Evolutionary conservation across 2,329 filamentous ascomycete genomes (phyloP).

Genomic region (Seiridium unicorne): DNA sequence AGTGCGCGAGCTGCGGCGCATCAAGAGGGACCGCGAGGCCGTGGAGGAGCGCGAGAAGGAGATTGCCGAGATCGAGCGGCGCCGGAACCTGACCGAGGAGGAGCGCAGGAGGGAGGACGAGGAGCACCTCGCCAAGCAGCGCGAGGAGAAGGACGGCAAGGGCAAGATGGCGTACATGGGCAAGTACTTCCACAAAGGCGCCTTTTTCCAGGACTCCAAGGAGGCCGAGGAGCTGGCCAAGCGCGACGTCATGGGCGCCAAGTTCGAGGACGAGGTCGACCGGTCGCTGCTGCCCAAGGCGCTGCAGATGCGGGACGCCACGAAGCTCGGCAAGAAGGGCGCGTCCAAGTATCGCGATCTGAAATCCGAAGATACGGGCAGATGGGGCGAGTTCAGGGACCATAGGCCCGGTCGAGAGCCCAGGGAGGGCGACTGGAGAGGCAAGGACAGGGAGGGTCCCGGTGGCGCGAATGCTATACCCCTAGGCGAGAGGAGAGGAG

Average conservation of each 20-base stretch:
- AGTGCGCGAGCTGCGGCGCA: conserved; percentile 82
- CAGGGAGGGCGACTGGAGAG: conserved; percentile 52
- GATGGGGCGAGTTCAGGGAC: conserved; percentile 70
- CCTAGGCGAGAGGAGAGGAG: conserved; percentile 58
- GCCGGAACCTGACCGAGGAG: conserved; percentile 81
- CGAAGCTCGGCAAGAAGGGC: conserved; percentile 88
- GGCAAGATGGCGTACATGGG: conserved; percentile 90
- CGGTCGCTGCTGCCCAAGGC: conserved; percentile 84
- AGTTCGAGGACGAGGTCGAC: conserved; percentile 83
- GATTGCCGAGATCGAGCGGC: conserved; percentile 82
- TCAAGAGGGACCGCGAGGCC: conserved; percentile 81
- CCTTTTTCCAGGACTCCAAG: conserved; percentile 86
- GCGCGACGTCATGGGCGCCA: conserved; percentile 81
- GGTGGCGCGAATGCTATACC: conserved; percentile 70
- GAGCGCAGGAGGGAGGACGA: conserved; percentile 85
- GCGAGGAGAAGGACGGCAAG: conserved; percentile 73
- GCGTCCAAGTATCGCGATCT: conserved; percentile 88
- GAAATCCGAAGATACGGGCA: conserved; percentile 84
- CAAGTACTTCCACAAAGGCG: conserved; percentile 94
- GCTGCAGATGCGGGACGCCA: conserved; percentile 90
- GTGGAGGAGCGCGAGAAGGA: conserved; percentile 85
- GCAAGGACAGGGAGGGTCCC: conserved; percentile 50
- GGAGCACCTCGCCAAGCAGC: conserved; percentile 72
- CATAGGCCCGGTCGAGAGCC: conserved; percentile 35
- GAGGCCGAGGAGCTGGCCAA: conserved; percentile 73